Evolutionary conservation across 768 basidiomycete species (phyloP).

Genomic region (Pleurotus djamor): DNA sequence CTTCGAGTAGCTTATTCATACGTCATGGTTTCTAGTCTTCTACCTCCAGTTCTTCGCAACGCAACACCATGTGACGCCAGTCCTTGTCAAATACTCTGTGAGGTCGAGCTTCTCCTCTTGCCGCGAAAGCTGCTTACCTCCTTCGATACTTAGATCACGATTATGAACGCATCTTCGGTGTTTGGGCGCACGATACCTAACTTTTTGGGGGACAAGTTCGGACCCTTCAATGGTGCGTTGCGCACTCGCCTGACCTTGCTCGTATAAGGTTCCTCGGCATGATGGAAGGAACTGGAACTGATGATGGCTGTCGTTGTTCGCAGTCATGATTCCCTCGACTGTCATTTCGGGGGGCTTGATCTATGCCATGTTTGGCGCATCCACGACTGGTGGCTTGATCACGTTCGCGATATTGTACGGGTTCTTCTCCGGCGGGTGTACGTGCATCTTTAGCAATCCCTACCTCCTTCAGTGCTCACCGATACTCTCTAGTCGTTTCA

Average conservation of each 20-base stretch:
- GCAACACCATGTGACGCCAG: conserved; percentile 32
- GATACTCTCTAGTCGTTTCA: conserved; percentile 30
- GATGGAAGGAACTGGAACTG: neutral
- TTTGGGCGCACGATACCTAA: conserved; percentile 61
- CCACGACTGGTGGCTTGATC: conserved; percentile 35
- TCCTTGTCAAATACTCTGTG: conserved; percentile 45
- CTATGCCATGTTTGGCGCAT: conserved; percentile 49
- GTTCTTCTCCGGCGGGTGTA: conserved; percentile 54
- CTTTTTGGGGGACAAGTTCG: conserved; percentile 45
- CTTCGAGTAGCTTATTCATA: neutral
- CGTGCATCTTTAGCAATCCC: conserved; percentile 11
- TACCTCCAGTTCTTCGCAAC: conserved; percentile 49
- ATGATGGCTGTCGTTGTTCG: too few relatives aligned
- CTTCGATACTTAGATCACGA: conserved; percentile 33
- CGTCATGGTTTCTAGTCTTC: conserved; percentile 31
- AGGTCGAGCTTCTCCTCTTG: conserved; percentile 2
- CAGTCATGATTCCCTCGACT: conserved; percentile 39
- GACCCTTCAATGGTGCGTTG: conserved; percentile 45
- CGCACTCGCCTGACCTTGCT: neutral
- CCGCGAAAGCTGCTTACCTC: neutral
- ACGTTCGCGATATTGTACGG: conserved; percentile 50
- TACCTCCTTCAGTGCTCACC: neutral
- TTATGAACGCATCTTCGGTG: conserved; percentile 53
- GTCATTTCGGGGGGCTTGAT: conserved; percentile 40
- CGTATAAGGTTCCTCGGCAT: neutral